A percentile compares a stretch with the other conserved stretches of the same genome.
Conservation (phyloP, 495 filamentous ascomycete genomes). For the Penicillium antarcticum region DNA sequence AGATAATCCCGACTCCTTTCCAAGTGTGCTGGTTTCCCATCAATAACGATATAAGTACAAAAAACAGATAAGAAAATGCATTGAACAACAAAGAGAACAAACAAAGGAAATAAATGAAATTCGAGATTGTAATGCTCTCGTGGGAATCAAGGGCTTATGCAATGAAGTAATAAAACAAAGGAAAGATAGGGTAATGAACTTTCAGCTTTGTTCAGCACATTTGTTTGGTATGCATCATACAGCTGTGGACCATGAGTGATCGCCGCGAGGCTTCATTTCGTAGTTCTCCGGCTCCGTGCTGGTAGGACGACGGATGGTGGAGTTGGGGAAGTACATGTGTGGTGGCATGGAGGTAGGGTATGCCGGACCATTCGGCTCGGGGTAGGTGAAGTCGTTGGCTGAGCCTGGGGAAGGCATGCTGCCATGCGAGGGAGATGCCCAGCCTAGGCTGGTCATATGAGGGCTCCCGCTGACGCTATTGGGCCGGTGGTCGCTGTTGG, state of each 20-base stretch:
- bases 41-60: constrained; percentile 28
- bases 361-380: constrained; percentile 60
- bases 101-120: constrained; percentile 15
- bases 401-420: constrained; percentile 65
- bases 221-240: constrained; percentile 22
- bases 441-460: constrained; percentile 68
- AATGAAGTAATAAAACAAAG: constrained; percentile 20
- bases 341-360: constrained; percentile 55
- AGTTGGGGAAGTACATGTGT: constrained; percentile 61
- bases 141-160: constrained; percentile 23
- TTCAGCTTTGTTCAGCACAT: constrained; percentile 6
- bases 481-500: constrained; percentile 68
- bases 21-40: constrained; percentile 23
- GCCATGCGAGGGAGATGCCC: constrained; percentile 68
- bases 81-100: constrained; percentile 15
- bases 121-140: constrained; percentile 14
- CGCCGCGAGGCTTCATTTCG: constrained; percentile 53
- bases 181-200: constrained; percentile 19
- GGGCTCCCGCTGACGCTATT: constrained; percentile 69
- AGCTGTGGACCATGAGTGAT: constrained; percentile 41
- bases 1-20: constrained; percentile 36
- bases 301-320: constrained; percentile 62
- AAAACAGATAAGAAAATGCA: constrained; percentile 24
- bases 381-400: constrained; percentile 63
- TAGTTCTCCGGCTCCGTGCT: constrained; percentile 71